Evolutionary conservation across 768 basidiomycete species (phyloP).

Genomic region (Auricularia heimuer): DNA sequence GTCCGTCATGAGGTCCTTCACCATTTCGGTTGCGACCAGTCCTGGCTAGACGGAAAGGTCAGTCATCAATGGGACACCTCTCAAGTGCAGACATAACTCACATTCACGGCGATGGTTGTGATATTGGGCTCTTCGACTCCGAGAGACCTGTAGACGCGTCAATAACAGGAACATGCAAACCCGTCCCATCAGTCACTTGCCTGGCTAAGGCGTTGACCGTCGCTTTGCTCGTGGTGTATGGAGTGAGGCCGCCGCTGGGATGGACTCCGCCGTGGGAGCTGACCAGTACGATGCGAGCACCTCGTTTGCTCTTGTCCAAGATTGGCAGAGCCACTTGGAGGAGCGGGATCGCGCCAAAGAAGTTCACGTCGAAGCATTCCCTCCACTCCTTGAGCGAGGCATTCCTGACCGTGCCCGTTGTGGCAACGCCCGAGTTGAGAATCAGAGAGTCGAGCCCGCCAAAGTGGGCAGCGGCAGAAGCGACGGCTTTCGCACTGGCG

Average conservation of each 20-base stretch:
- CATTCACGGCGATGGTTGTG: no score
- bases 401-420: background rate
- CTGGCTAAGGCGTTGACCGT: background rate
- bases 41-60: no score
- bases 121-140: no score
- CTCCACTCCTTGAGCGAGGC: background rate
- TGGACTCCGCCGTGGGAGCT: background rate
- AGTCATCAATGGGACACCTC: no score
- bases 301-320: background rate
- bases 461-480: background rate
- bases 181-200: background rate
- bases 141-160: no score
- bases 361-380: background rate
- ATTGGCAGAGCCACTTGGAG: background rate
- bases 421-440: background rate
- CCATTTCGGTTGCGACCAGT: no score
- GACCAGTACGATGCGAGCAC: background rate
- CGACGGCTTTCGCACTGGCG: background rate
- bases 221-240: background rate
- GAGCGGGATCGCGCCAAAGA: background rate
- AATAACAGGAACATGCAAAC: no score
- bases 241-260: background rate
- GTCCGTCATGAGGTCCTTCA: no score
- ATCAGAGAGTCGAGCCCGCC: background rate
- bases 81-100: no score